Conservation (phyloP, 2,329 filamentous ascomycete genomes). For the Elsinoe batatas region DNA sequence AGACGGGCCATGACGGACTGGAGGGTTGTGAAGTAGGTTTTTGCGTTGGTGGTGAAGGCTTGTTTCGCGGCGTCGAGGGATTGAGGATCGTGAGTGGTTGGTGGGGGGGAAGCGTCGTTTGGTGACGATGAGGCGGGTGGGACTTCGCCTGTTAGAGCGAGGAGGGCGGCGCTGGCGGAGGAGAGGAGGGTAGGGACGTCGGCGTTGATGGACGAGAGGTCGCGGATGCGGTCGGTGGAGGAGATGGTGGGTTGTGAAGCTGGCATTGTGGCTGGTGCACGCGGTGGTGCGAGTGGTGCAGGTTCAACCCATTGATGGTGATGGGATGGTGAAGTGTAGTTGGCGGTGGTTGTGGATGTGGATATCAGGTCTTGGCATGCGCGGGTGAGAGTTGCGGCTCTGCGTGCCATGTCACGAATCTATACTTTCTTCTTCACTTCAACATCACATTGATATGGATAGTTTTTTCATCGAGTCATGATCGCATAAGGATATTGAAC, state of each 20-base stretch:
- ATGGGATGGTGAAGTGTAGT: neutral
- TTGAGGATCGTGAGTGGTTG: conserved; percentile 35
- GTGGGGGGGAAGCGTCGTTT: conserved; percentile 25
- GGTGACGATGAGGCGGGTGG: neutral
- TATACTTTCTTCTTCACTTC: neutral
- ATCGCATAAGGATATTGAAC: neutral
- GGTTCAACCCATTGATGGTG: conserved; percentile 15
- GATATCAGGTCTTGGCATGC: neutral
- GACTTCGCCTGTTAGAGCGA: conserved; percentile 47
- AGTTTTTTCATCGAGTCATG: neutral
- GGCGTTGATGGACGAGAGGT: conserved; percentile 68
- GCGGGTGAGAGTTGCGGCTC: conserved; percentile 7
- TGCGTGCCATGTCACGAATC: neutral
- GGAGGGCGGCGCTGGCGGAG: conserved; percentile 52
- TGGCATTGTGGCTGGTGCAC: conserved; percentile 13
- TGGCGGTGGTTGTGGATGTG: neutral
- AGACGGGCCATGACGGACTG: conserved; percentile 66
- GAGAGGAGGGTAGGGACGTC: conserved; percentile 46
- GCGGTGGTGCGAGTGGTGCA: neutral
- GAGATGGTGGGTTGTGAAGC: conserved; percentile 39
- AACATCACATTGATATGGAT: neutral
- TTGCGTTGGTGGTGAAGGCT: conserved; percentile 46
- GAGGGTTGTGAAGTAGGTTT: conserved; percentile 60
- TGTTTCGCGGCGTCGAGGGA: conserved; percentile 43
- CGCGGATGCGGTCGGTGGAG: conserved; percentile 66